Base-by-base conservation (phyloP, 2,329 filamentous ascomycete genomes). In the Paradendryphiella salina region DNA sequence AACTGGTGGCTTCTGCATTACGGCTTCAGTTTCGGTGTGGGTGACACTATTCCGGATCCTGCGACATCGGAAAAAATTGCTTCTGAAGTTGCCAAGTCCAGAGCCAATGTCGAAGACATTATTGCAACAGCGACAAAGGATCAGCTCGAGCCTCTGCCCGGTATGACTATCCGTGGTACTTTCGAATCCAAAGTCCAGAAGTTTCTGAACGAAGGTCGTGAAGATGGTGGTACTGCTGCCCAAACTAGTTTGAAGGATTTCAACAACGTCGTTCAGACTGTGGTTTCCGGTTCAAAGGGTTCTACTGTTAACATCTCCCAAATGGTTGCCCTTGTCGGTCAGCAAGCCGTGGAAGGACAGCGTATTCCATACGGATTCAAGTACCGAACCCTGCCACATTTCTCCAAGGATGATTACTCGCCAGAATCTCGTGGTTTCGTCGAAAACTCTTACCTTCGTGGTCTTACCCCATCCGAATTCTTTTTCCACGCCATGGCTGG, bases 401-500 rank as follows among this genome's bases (percentile, higher is more conserved):
- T 99, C 76, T 96, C 94, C 60, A 99, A 99, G 79, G 95, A 99
- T 66, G 95, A 99, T 73, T 99, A 97, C 75, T 97, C 93, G 15
- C 91, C 94, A 9, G 92, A 96, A 72, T 93, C 94, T 37, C 87
- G 94, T 78, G 94, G 94, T 34, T 99, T 99, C 69, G 94, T 99
- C 15, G 94, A 99, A 75, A 99, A 99, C 77, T 99, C 94, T 0
- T 99, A 99, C 66, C 84, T 99, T 10, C 89, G 94, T 79, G 94
- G 94, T 48, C 79, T 99, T 52, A 99, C 95, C 0, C 94, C 94
- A 0, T 87, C 89, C 0, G 94, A 99, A 65, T 99, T 99, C 78
- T 99, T 96, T 80, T 99, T 99, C 82, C 94, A 99, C 83, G 94
- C 94, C 70, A 99, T 99, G 94, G 94, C 94, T 81, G 94, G 94